Evolutionary conservation across 2,329 filamentous ascomycete genomes (phyloP).

Genomic region (Sporothrix luriei): DNA sequence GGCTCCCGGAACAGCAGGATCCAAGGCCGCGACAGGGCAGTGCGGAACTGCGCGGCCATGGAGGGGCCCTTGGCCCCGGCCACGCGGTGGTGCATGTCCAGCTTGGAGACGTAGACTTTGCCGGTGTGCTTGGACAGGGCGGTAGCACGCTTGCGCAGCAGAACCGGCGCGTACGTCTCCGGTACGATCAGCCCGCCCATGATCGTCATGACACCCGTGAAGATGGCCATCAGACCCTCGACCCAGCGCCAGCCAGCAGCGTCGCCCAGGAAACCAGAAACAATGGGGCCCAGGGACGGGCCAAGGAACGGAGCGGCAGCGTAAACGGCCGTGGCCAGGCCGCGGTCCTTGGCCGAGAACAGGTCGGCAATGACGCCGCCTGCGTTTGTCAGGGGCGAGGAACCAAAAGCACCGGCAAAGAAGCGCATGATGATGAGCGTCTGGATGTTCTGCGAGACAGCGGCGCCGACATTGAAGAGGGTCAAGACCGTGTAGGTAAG

Average conservation of each 20-base stretch:
- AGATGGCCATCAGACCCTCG: slow-evolving; percentile 64
- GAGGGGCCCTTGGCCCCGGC: slow-evolving; percentile 42
- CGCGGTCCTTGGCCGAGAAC: slow-evolving; percentile 56
- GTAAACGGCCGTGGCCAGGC: slow-evolving; percentile 64
- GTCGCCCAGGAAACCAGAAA: slow-evolving; percentile 67
- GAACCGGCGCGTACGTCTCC: slow-evolving; percentile 63
- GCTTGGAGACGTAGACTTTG: slow-evolving; percentile 56
- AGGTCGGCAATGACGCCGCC: slow-evolving; percentile 66
- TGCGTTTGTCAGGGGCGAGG: slow-evolving; percentile 63
- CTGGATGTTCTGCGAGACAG: slow-evolving; percentile 59
- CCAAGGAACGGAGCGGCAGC: slow-evolving; percentile 68
- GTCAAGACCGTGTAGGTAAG: slow-evolving; percentile 59
- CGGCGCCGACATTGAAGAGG: slow-evolving; percentile 63
- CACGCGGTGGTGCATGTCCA: slow-evolving; percentile 36
- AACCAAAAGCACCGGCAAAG: slow-evolving; percentile 64
- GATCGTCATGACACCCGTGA: slow-evolving; percentile 64
- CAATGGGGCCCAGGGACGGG: slow-evolving; percentile 64
- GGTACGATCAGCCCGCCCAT: slow-evolving; percentile 55
- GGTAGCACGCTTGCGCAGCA: slow-evolving; percentile 57
- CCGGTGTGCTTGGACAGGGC: slow-evolving; percentile 57
- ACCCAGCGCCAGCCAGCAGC: slow-evolving; percentile 71
- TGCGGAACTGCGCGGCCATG: slow-evolving; percentile 56
- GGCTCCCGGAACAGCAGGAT: slow-evolving; percentile 70
- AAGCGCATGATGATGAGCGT: slow-evolving; percentile 65
- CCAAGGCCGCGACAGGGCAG: slow-evolving; percentile 66